Base-by-base conservation (phyloP, 75 land plant species). In the Cunninghamia lanceolata region DNA sequence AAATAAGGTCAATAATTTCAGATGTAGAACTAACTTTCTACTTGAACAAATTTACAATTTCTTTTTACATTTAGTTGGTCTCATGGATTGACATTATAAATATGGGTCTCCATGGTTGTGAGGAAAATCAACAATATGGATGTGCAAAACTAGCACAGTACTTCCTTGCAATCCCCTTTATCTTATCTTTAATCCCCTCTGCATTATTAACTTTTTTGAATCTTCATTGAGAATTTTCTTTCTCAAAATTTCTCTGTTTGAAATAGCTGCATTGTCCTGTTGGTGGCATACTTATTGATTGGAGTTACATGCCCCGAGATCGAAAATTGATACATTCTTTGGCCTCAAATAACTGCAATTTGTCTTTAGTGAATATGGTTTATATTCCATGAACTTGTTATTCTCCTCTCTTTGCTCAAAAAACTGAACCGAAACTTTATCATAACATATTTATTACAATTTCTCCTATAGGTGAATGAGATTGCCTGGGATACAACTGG, bases 401-500 rank as follows among this genome's bases (percentile, higher is more conserved):
- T 25, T 79, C 21, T 21, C 40, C 34, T 28, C 46, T 77, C 10
- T 7, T 10, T 45, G 13, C 15, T 45, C 50, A 32, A 38, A n/a
- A 80, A 80, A 45, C n/a, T 43, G 3, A 80, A 28, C 32, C 28
- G 46, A 43, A 79, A 10, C 45, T 42, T 43, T 38, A 42, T 80
- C 8, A 45, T n/a, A 28, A 28, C 7, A 80, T 45, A 80, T 21
- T 45, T 80, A 80, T 45, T 80, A 43, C 50, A 43, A 40, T 43
- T 13, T 45, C 43, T 28, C 50, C 50, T 4, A 10, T 45, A 97
- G 99, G 97, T 97, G 14, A 97, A 97, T 90, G 99, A 97, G 88
- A 94, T 96, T 87, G 99, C 99, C 14, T 97, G 99, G 99, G 92
- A 94, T 88, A 93, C 90, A 89, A 93, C 99, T 59, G 99, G 99